Base-by-base conservation (phyloP, 139 green algal species). In the Asterochloris sp. region DNA sequence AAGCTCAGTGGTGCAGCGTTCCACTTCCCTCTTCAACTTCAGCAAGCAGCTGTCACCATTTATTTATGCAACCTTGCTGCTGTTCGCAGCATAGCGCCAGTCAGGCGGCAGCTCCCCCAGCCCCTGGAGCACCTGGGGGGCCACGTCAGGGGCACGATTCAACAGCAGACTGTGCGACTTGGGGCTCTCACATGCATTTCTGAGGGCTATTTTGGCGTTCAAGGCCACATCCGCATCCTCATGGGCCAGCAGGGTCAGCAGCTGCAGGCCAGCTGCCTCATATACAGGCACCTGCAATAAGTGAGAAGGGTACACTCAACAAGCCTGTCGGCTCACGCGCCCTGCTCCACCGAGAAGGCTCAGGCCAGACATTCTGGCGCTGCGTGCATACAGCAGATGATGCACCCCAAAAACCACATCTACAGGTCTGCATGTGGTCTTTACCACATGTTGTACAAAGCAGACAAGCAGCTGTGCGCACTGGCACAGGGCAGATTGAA, bases 121-220 rank as follows among this genome's bases (percentile, higher is more conserved):
- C 17, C 76, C 76, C 60, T 69, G 38, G 13, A 80, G 61, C 12
- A 69, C 67, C 60, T 80, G 60, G 0, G 54, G 60, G 24, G 76
- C 76, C 21, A 69, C 54, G 23, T 80, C 76, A 24, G 67, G 67
- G 47, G 68, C 38, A 9, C 67, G 60, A 23, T 80, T 69, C n/a
- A 69, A 47, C 60, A 80, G 60, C 19, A n/a, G n/a, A n/a, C 54
- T 47, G 54, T 62, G 54, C 19, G 76, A 61, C 21, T 69, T 69
- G 60, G 76, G 76, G 1, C 69, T 61, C 12, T 80, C 60, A 47
- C 24, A 69, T 17, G 76, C 68, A 62, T 80, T 80, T 28, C 76
- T n/a, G n/a, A 80, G 38, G 24, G 76, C 76, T n/a, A 80, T 28
- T 29, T 80, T 69, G 10, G 76, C 76, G 47, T 80, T 80, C 24